Conservation (phyloP, 441 rosid genomes). For the Pelargonium myrrhifolium region DNA sequence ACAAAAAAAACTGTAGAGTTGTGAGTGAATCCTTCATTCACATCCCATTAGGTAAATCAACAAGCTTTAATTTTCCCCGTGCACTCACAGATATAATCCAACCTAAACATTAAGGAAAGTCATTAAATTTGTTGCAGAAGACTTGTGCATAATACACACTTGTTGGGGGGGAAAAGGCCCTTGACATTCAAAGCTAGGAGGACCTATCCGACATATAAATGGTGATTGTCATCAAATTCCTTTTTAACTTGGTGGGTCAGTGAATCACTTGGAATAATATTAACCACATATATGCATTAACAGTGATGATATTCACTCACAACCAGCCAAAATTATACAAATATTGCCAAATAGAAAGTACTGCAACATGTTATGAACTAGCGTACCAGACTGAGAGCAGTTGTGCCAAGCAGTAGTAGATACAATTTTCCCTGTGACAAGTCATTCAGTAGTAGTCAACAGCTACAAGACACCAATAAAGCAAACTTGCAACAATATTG, state of each 20-base stretch:
- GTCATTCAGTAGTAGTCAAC: not conserved
- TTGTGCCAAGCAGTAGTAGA: constrained; percentile 85
- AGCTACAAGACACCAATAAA: not conserved
- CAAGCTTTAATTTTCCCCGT: not conserved
- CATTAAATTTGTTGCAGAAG: too few relatives aligned
- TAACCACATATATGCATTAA: too few relatives aligned
- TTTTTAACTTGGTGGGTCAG: not conserved
- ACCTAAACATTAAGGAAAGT: not conserved
- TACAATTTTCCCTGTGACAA: constrained; percentile 72
- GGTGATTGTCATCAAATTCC: not conserved
- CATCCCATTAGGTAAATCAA: not conserved
- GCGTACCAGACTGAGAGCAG: too few relatives aligned
- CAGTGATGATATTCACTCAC: not conserved
- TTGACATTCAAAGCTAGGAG: too few relatives aligned
- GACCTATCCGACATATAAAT: too few relatives aligned
- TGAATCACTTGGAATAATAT: not conserved
- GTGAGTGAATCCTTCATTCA: not conserved
- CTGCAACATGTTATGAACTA: not conserved
- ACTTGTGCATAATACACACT: too few relatives aligned
- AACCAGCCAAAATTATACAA: not conserved
- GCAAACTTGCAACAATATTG: not conserved
- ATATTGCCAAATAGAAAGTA: not conserved
- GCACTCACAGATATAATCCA: not conserved
- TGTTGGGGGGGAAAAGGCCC: too few relatives aligned
- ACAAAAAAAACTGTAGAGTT: not conserved